These are phyloP conservation scores for Saturnispora hagleri DNA, from an alignment of 805 yeast genomes.

Conservation along the genomic window DNA sequence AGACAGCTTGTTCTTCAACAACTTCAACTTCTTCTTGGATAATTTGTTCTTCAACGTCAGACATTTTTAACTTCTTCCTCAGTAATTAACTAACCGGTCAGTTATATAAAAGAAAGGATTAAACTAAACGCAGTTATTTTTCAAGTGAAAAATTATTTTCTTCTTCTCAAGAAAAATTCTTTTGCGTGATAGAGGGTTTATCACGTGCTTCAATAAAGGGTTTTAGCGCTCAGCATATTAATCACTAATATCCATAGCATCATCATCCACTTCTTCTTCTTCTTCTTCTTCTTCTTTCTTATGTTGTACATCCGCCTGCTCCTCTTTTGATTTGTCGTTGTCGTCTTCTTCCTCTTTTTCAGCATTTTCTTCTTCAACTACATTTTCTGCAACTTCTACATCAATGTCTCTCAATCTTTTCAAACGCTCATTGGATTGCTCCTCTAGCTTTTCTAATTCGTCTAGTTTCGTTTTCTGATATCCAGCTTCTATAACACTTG, in stretches of 20 bases:
- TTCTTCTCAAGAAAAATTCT: neutral
- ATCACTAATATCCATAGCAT: neutral
- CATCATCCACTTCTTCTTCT: neutral
- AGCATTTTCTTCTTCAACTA: neutral
- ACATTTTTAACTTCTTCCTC: slow-evolving; percentile 46
- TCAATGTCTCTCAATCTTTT: neutral
- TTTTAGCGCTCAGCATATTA: neutral
- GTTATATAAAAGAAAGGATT: slow-evolving; percentile 16
- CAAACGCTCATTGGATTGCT: neutral
- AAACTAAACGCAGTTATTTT: neutral
- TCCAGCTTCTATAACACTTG: slow-evolving; percentile 1
- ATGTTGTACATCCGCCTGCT: neutral
- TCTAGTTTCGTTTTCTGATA: neutral
- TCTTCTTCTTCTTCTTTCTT: neutral
- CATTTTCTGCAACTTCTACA: neutral
- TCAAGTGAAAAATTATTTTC: neutral
- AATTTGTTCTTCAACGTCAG: slow-evolving; percentile 88
- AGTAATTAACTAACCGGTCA: slow-evolving; percentile 31
- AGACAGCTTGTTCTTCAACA: slow-evolving; percentile 79
- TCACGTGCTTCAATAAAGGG: slow-evolving; percentile 4
- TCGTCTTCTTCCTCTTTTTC: neutral
- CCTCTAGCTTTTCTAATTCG: neutral
- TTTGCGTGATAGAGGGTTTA: slow-evolving; percentile 7
- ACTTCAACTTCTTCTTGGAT: slow-evolving; percentile 66
- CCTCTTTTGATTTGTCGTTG: neutral